Conservation (phyloP, 2,329 filamentous ascomycete genomes). For the Alternaria hordeiaustralica region DNA sequence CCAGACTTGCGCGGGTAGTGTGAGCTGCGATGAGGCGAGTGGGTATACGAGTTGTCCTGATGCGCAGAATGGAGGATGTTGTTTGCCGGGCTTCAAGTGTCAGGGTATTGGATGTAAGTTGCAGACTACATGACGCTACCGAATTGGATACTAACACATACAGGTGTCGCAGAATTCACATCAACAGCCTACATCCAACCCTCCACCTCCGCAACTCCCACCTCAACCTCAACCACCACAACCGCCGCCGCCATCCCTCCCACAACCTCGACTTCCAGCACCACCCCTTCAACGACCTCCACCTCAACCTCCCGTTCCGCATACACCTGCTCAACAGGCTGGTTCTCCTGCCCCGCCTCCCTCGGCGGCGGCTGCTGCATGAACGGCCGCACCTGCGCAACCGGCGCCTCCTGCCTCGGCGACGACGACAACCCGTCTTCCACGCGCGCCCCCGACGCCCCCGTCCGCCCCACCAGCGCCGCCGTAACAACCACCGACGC, state of each 20-base stretch:
- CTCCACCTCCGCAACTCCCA: slow-evolving; percentile 22
- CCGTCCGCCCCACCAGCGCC: slow-evolving; percentile 53
- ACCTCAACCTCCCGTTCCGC: slow-evolving; percentile 19
- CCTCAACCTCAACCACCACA: slow-evolving; percentile 43
- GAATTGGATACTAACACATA: neutral
- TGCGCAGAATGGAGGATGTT: slow-evolving; percentile 75
- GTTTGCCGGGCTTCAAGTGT: slow-evolving; percentile 74
- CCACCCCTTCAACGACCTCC: slow-evolving; percentile 10
- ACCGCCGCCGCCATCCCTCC: slow-evolving; percentile 50
- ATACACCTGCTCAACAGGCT: slow-evolving; percentile 53
- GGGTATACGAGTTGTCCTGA: slow-evolving; percentile 70
- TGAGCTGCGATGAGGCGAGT: slow-evolving; percentile 65
- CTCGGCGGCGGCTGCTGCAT: slow-evolving; percentile 59
- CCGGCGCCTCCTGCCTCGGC: slow-evolving; percentile 48
- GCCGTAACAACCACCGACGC: slow-evolving; percentile 47
- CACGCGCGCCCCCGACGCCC: slow-evolving; percentile 48
- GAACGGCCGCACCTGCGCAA: slow-evolving; percentile 53
- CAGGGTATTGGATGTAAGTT: slow-evolving; percentile 72
- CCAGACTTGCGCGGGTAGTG: slow-evolving; percentile 66
- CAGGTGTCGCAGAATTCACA: slow-evolving; percentile 40
- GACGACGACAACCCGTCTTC: slow-evolving; percentile 37
- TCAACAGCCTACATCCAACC: slow-evolving; percentile 40
- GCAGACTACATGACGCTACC: no score
- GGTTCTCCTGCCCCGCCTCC: slow-evolving; percentile 54
- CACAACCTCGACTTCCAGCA: slow-evolving; percentile 21